Evolutionary conservation across 2,329 filamentous ascomycete species (phyloP).

Genomic region (Paecilomyces formosus): DNA sequence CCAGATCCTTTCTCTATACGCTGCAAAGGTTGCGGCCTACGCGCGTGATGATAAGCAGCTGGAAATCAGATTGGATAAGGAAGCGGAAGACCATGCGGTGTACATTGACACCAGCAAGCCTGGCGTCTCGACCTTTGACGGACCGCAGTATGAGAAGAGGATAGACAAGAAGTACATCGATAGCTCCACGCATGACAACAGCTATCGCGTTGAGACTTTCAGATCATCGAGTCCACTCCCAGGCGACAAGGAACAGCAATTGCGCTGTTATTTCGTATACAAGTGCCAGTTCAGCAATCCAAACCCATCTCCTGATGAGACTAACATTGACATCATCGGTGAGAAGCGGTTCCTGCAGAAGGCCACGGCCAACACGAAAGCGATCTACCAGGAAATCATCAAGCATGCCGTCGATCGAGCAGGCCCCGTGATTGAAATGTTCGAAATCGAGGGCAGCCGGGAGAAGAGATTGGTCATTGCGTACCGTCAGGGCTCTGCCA

Average conservation of each 20-base stretch:
- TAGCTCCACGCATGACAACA: constrained; percentile 60
- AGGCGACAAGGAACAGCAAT: constrained; percentile 65
- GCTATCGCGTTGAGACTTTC: constrained; percentile 96
- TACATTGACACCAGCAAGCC: constrained; percentile 97
- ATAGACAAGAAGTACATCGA: constrained; percentile 96
- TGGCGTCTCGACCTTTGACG: constrained; percentile 65
- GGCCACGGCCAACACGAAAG: constrained; percentile 90
- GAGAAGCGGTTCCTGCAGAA: constrained; percentile 94
- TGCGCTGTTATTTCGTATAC: constrained; percentile 98
- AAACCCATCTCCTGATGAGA: constrained; percentile 68
- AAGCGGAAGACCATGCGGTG: constrained; percentile 87
- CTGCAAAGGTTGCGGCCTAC: constrained; percentile 90
- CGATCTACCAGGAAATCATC: constrained; percentile 92
- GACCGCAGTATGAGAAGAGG: constrained; percentile 87
- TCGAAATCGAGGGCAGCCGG: constrained; percentile 81
- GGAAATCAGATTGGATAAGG: constrained; percentile 93
- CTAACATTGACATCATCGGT: constrained; percentile 80
- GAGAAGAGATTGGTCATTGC: constrained; percentile 94
- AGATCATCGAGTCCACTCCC: constrained; percentile 78
- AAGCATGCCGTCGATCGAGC: constrained; percentile 74
- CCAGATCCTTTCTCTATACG: constrained; percentile 93
- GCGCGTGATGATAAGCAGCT: constrained; percentile 88
- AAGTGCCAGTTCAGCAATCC: constrained; percentile 82
- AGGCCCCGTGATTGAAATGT: constrained; percentile 95
- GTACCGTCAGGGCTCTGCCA: constrained; percentile 85